Conservation (phyloP, 2,329 filamentous ascomycete genomes). For the Calonectria montana region DNA sequence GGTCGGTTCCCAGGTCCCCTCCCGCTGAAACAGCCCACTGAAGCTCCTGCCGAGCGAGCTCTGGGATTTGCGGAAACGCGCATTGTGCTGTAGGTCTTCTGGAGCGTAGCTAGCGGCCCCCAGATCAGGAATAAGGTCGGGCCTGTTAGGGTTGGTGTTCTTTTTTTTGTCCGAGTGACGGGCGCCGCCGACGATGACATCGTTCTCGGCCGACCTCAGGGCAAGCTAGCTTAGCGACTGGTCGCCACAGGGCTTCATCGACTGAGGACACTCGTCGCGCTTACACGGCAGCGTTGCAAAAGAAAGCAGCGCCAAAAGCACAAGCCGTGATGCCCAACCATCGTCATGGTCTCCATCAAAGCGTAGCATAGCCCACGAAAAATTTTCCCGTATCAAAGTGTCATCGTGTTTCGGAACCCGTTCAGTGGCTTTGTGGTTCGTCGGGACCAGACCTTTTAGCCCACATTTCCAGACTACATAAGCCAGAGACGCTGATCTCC, state of each 20-base stretch:
- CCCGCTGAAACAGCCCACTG: conserved; percentile 31
- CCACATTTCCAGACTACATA: conserved; percentile 16
- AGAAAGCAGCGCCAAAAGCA: conserved; percentile 2
- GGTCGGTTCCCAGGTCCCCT: conserved; percentile 9
- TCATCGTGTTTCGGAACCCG: conserved; percentile 11
- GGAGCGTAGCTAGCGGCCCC: conserved; percentile 11
- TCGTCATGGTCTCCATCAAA: conserved; percentile 10
- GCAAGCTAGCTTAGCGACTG: conserved; percentile 16
- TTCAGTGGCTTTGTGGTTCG: conserved; percentile 15
- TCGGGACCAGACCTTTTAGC: conserved; percentile 2
- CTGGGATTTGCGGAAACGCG: conserved; percentile 16
- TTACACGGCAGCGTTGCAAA: conserved; percentile 15
- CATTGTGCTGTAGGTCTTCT: conserved; percentile 1
- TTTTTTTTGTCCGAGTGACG: conserved; percentile 20
- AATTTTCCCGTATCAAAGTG: conserved; percentile 3
- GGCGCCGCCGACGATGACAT: conserved; percentile 43
- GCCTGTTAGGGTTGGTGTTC: conserved; percentile 13
- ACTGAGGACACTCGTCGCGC: conserved; percentile 3
- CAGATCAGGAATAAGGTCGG: conserved; percentile 4
- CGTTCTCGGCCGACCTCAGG: conserved; percentile 36
- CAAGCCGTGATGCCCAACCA: conserved; percentile 11
- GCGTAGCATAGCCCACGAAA: conserved; percentile 12
- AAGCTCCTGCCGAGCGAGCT: conserved; percentile 17
- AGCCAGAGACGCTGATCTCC: conserved; percentile 15
- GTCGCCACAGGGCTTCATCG: conserved; percentile 11